Evolutionary conservation across 768 basidiomycete species (phyloP), one percentile per base, ranked within the genome.

Genomic region (Wakefieldia striispora): DNA sequence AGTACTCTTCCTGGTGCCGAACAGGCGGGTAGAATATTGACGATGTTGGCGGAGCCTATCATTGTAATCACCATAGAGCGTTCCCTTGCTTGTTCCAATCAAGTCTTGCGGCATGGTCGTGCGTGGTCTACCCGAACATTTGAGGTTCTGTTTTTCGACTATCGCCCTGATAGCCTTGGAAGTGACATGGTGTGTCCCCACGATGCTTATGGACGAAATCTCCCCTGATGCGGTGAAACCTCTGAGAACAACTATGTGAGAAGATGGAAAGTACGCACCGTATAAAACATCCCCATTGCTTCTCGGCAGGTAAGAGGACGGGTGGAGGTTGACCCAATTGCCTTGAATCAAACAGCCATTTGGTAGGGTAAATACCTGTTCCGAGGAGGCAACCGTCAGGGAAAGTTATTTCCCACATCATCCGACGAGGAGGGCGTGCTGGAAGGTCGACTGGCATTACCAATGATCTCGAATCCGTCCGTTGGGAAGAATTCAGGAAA

Each of bases 241-340:
- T 1, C 7, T 46, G 17, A 47, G 14, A 6, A 31, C 4, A 21
- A 9, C 16, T 20, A 23, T 21, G n/a, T 21, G 47, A 36, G n/a
- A 13, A 27, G 16, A 40, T n/a, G 11, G 23, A 16, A 34, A 34
- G 35, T 12, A 56, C 70, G 24, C 53, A 74, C 82, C 82, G 54
- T 75, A 84, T 75, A 54, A 80, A 82, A 0, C 72, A 76, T 17
- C 76, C 49, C 80, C 81, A 83, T 49, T 73, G 74, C 53, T 73
- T 67, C 29, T 72, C 70, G 13, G 63, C 59, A 26, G 81, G 77
- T 73, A 83, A 76, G 21, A 79, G 64, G 11, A 78, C 64, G 16
- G 56, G 62, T 19, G 64, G 64, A 35, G 53, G 47, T 12, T 16
- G 42, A 27, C 6, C 4, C 10, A 31, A 46, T n/a, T 3, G 29